phyloP scores from a whole-genome alignment of 2,329 filamentous ascomycete species.

The Graphiopsis chlorocephala region DNA sequence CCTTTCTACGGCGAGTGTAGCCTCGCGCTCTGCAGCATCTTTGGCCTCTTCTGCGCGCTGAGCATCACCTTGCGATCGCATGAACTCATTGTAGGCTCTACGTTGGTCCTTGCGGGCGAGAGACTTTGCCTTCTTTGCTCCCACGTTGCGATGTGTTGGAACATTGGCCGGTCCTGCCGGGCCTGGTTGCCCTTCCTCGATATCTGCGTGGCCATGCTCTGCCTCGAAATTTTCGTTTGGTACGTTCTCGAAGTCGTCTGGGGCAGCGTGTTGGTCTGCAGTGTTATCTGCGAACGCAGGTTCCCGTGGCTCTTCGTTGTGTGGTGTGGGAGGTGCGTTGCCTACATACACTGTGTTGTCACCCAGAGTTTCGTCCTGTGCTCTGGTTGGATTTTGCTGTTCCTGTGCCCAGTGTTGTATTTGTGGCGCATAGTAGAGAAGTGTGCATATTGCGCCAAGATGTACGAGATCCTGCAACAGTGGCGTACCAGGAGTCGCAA shows the following conservation, averaged over 20 bases:
- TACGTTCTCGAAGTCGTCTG: slow-evolving; percentile 3
- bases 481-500: slow-evolving; percentile 47
- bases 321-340: background rate
- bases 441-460: slow-evolving; percentile 42
- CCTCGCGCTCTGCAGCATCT: slow-evolving; percentile 46
- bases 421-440: slow-evolving; percentile 48
- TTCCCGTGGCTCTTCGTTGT: background rate
- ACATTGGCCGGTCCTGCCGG: slow-evolving; percentile 28
- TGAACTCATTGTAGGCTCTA: slow-evolving; percentile 50
- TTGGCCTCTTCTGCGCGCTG: slow-evolving; percentile 43
- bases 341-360: background rate
- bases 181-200: slow-evolving; percentile 28
- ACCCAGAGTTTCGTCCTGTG: background rate
- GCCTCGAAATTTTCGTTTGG: slow-evolving; percentile 17
- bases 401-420: slow-evolving; percentile 39
- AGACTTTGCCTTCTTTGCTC: slow-evolving; percentile 50
- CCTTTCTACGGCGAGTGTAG: slow-evolving; percentile 40
- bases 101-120: slow-evolving; percentile 45
- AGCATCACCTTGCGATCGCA: slow-evolving; percentile 47
- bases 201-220: background rate
- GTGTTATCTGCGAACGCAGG: slow-evolving; percentile 15
- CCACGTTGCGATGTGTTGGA: slow-evolving; percentile 34
- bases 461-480: slow-evolving; percentile 48
- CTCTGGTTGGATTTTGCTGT: background rate
- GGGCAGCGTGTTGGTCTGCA: background rate